Conservation (phyloP, 768 basidiomycete species). For the Clavaria fumosa region DNA sequence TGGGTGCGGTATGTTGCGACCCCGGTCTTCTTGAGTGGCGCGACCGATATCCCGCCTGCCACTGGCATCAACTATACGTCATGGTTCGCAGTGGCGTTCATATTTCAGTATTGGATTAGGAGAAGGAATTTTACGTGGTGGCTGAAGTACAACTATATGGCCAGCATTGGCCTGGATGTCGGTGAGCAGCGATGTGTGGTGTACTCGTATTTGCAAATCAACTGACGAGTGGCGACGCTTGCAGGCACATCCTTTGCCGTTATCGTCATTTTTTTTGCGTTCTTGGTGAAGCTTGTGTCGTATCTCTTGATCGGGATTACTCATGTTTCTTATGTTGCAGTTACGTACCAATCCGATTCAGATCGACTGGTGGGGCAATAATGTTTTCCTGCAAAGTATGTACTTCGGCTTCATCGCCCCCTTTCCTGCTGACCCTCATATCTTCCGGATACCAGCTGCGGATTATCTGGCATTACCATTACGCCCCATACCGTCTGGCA, state of each 20-base stretch:
- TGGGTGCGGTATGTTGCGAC: constrained; percentile 50
- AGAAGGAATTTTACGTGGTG: constrained; percentile 50
- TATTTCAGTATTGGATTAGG: constrained; percentile 48
- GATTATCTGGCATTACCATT: too few species aligned
- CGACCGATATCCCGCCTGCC: constrained; percentile 48
- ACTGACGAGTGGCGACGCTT: too few species aligned
- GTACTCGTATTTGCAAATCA: too few species aligned
- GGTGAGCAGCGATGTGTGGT: too few species aligned
- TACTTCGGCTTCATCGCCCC: too few species aligned
- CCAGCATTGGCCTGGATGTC: constrained; percentile 53
- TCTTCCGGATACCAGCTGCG: too few species aligned
- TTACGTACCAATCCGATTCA: constrained; percentile 42
- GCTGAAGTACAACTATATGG: constrained; percentile 40
- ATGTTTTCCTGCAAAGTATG: too few species aligned
- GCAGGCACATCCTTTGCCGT: constrained; percentile 34
- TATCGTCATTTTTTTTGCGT: constrained; percentile 43
- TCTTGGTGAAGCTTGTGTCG: too few species aligned
- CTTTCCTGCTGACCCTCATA: too few species aligned
- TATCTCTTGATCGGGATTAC: constrained; percentile 8
- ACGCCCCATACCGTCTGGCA: too few species aligned
- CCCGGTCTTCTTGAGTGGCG: constrained; percentile 46
- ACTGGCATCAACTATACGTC: constrained; percentile 55
- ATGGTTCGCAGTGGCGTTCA: constrained; percentile 48
- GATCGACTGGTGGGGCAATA: constrained; percentile 75
- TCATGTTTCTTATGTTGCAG: constrained; percentile 39